Conservation (phyloP, 495 filamentous ascomycete genomes). For the Xanthoparmelia taractica region DNA sequence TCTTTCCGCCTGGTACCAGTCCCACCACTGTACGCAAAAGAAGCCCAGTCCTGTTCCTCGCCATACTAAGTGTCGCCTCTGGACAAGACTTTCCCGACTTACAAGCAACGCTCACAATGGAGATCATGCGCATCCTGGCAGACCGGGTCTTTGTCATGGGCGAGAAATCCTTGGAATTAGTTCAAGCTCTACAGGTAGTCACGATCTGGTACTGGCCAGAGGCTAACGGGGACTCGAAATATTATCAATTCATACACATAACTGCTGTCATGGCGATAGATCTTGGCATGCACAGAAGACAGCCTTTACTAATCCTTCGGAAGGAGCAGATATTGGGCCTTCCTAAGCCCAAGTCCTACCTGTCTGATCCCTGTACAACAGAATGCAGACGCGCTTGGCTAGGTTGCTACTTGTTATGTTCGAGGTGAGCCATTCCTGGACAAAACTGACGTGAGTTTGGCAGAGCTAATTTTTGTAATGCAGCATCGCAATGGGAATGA, state of each 20-base stretch:
- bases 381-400: slow-evolving; percentile 76
- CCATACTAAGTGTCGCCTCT: slow-evolving; percentile 64
- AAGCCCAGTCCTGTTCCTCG: slow-evolving; percentile 73
- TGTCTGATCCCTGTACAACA: slow-evolving; percentile 54
- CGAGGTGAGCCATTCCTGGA: slow-evolving; percentile 37
- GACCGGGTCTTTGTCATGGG: slow-evolving; percentile 66
- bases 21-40: slow-evolving; percentile 58
- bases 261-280: slow-evolving; percentile 83
- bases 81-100: slow-evolving; percentile 51
- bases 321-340: slow-evolving; percentile 29
- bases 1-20: slow-evolving; percentile 60
- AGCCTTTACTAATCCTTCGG: slow-evolving; percentile 11
- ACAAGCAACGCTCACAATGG: slow-evolving; percentile 55
- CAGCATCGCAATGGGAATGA: slow-evolving; percentile 68
- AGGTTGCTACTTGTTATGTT: slow-evolving; percentile 68
- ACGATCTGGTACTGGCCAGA: slow-evolving; percentile 79
- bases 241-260: slow-evolving; percentile 80
- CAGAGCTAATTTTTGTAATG: slow-evolving; percentile 51
- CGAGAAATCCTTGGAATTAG: slow-evolving; percentile 77
- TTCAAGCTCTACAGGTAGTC: slow-evolving; percentile 68
- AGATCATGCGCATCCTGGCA: slow-evolving; percentile 65
- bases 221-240: slow-evolving; percentile 78
- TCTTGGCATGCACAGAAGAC: slow-evolving; percentile 61
- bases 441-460: background rate
- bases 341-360: slow-evolving; percentile 36